phyloP scores from a whole-genome alignment of 345 rosid species.

The Ricinus communis region DNA sequence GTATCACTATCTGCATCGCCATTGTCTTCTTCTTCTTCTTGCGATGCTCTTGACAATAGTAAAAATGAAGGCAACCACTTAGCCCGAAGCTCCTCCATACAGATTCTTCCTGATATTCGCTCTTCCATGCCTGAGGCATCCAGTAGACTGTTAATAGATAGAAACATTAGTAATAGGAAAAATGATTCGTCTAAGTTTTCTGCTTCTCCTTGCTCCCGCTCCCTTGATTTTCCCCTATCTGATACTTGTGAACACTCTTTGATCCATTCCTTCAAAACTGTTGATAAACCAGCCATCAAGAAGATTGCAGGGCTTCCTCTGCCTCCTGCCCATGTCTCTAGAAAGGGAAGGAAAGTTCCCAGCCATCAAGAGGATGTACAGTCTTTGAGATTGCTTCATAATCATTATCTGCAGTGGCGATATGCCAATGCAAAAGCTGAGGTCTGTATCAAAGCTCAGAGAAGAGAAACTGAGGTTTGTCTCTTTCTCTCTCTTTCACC shows the following conservation, averaged over 20 bases:
- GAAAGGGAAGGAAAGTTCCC: constrained; percentile 46
- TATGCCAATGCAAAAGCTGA: constrained; percentile 77
- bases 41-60: not conserved
- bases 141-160: constrained; percentile 30
- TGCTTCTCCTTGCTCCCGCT: constrained; percentile 38
- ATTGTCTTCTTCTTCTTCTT: constrained; percentile 12
- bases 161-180: constrained; percentile 28
- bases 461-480: constrained; percentile 67
- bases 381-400: constrained; percentile 62
- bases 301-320: constrained; percentile 33
- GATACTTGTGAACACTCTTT: constrained; percentile 10
- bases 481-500: not conserved
- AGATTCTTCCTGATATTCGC: constrained; percentile 26
- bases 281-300: constrained; percentile 26
- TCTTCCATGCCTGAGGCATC: constrained; percentile 42
- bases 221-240: constrained; percentile 35
- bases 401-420: constrained; percentile 81
- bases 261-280: constrained; percentile 20
- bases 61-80: not conserved
- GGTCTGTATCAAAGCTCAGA: constrained; percentile 51
- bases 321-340: constrained; percentile 58
- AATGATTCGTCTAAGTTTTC: constrained; percentile 13
- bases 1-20: constrained; percentile 7
- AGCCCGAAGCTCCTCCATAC: constrained; percentile 15
- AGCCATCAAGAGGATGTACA: constrained; percentile 62